Base-by-base conservation (phyloP, 1,284 basidiomycete species). In the Ustilago trichophora region DNA sequence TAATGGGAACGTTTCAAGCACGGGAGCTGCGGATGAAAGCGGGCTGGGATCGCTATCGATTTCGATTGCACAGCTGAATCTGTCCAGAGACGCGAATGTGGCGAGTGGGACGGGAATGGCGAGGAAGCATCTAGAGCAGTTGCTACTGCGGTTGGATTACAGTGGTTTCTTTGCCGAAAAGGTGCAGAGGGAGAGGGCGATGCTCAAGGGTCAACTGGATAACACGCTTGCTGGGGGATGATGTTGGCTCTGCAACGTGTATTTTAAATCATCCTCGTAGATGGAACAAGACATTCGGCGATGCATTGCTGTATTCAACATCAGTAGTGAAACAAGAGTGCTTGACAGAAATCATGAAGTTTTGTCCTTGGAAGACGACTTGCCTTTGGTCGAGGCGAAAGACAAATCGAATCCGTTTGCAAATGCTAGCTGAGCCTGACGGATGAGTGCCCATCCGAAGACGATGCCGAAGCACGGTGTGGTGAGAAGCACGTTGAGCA, bases 401-500 rank as follows among this genome's bases (percentile, higher is more conserved):
- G 43, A 56, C 15, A 54, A n/a, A 18, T 54, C 46, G 24, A 78
- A 53, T 8, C 76, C 78, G 13, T 64, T 58, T 5, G 75, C 75
- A 25, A 78, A 78, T 1, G 68, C 73, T n/a, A 82, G 75, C 47
- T 81, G 72, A 9, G 72, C 36, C 38, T 82, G 75, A 21, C 82
- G 59, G 6, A 71, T 72, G 22, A 80, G 53, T 13, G 72, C 65
- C 83, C 83, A 84, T 10, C 83, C 48, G 75, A 80, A 85, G 3
- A 80, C 84, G 16, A 91, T 81, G 6, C 83, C 85, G 78, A 95
- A 94, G 9, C 92, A 87, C 0, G 88, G 89, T 3, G 89, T 90
- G 75, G 88, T 87, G 37, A 94, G 79, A n/a, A 92, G 85, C 4
- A 93, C 88, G 77, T 94, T 95, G 29, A 93, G 83, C 2, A 95